Base-by-base conservation (phyloP, 345 rosid genomes). In the Citrus hindsii region DNA sequence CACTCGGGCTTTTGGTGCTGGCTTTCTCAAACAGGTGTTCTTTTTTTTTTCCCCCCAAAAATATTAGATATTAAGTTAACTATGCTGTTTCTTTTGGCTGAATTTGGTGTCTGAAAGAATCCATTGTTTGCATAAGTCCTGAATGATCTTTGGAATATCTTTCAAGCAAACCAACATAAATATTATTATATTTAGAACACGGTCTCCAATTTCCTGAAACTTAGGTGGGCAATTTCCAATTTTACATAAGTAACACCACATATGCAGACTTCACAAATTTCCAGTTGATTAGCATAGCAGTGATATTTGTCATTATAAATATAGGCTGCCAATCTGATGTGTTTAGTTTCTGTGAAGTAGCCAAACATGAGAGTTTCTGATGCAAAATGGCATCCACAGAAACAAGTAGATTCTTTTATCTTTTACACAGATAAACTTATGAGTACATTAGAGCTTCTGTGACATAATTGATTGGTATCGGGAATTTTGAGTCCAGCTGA, bases 1-100 rank as follows among this genome's bases (percentile, higher is more conserved):
- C 74, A 95, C 99, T 67, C 88, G 99, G 67, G 99, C 99, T 46
- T 95, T 93, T 7, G 99, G 99, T 66, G 99, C 97, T 27, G 97
- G 99, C 40, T 95, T 92, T 80, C 92, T 95, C 71, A 95, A 95
- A 77, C 91, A 92, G 96, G 98, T 95, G 84, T 63, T 30, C 32
- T 13, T 28, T 66, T 67, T 25, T 25, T 32, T 25, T 16, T 69
- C 0, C 0, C 37, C 6, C 37, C 37, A 5, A 66, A 13, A 46
- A 13, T 12, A 46, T 46, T 37, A 27, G 14, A 33, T 72, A 13
- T 40, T 9, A n/a, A 69, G 27, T 46, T 65, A 25, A 33, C 64
- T 42, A 21, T 37, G 48, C 53, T 69, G 7, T 77, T 58, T 8
- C 21, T 1, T 66, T 51, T 56, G 25, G 38, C 74, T 59, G 62